phyloP scores from a whole-genome alignment of 2,329 filamentous ascomycete species.

The Mycosphaerella arachidis region DNA sequence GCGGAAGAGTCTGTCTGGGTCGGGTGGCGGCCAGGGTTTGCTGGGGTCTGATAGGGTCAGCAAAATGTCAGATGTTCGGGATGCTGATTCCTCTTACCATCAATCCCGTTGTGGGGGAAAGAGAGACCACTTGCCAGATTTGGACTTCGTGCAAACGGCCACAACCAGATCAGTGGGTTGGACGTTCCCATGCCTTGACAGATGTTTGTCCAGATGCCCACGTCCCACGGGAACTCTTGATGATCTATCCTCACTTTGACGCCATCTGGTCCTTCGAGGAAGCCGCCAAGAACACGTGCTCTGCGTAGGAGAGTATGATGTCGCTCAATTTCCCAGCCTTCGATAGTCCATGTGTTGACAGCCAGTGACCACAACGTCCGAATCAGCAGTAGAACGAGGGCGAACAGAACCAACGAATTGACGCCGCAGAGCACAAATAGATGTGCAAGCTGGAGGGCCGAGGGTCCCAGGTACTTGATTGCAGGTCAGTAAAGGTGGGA shows the following conservation, averaged over 20 bases:
- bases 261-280: constrained; percentile 54
- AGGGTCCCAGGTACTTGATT: constrained; percentile 64
- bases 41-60: constrained; percentile 26
- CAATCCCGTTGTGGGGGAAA: constrained; percentile 74
- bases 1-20: constrained; percentile 44
- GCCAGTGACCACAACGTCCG: constrained; percentile 58
- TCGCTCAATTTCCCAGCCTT: constrained; percentile 62
- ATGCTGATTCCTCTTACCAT: constrained; percentile 43
- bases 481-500: not conserved
- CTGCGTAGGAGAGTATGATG: constrained; percentile 44
- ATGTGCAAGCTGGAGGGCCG: constrained; percentile 53
- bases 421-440: constrained; percentile 58
- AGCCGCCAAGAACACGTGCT: constrained; percentile 51
- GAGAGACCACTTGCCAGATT: constrained; percentile 48
- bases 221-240: constrained; percentile 78
- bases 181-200: constrained; percentile 68
- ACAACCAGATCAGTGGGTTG: constrained; percentile 65
- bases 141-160: constrained; percentile 58
- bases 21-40: constrained; percentile 47
- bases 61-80: not conserved
- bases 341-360: constrained; percentile 74
- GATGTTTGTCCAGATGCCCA: constrained; percentile 70
- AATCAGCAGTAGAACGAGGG: constrained; percentile 61
- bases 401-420: constrained; percentile 57
- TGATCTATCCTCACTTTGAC: constrained; percentile 51